A percentile compares a stretch with the other conserved stretches of the same genome.
Conservation (phyloP, 768 basidiomycete species). For the Trametes gibbosa region DNA sequence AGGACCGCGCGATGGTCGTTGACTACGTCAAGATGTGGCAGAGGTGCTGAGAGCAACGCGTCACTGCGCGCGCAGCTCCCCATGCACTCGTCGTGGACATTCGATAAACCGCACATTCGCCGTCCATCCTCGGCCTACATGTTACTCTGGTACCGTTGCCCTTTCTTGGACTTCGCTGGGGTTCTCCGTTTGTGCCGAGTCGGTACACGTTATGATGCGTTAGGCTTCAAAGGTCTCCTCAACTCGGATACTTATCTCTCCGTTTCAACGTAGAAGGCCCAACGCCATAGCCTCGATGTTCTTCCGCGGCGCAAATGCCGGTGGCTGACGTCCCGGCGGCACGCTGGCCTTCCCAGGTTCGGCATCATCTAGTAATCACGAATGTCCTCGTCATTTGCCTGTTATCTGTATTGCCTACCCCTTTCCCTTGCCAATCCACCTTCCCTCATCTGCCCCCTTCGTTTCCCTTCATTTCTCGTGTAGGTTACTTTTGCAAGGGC, state of each 20-base stretch:
- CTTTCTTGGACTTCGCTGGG: neutral
- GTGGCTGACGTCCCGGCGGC: neutral
- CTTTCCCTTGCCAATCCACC: neutral
- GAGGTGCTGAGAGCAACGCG: slow-evolving; percentile 41
- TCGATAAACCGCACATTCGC: too few relatives aligned
- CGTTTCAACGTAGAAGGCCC: too few relatives aligned
- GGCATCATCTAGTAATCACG: neutral
- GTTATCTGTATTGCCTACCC: neutral
- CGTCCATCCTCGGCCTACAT: too few relatives aligned
- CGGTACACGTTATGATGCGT: too few relatives aligned
- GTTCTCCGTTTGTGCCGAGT: neutral
- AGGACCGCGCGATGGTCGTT: slow-evolving; percentile 67
- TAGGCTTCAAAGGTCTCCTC: too few relatives aligned
- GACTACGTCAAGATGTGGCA: slow-evolving; percentile 84
- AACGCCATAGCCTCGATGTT: neutral
- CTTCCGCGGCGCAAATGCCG: too few relatives aligned
- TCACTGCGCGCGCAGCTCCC: neutral
- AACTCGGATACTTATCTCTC: too few relatives aligned
- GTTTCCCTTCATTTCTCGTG: neutral
- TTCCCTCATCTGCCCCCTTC: neutral
- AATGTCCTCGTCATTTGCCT: neutral
- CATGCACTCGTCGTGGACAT: neutral
- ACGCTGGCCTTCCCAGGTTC: neutral
- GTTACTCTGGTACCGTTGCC: neutral
- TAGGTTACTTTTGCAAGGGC: neutral